These are phyloP conservation scores for Cyberlindnera americana DNA, from an alignment of 805 yeast genomes.

Conservation along the genomic window DNA sequence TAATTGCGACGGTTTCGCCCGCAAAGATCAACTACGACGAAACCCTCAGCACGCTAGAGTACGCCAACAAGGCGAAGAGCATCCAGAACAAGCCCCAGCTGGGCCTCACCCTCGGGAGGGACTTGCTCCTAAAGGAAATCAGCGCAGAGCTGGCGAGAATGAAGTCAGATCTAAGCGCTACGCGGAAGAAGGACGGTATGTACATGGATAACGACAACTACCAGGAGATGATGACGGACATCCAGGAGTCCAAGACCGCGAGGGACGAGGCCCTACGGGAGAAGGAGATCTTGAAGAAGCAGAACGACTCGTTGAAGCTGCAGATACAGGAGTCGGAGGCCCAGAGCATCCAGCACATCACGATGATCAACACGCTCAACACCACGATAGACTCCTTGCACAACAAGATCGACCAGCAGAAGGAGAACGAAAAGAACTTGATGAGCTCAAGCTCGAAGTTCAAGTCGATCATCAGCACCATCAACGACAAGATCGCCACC, in stretches of 20 bases:
- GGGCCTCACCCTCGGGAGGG: slow-evolving; percentile 53
- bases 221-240: slow-evolving; percentile 44
- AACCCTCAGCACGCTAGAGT: slow-evolving; percentile 79
- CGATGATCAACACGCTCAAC: slow-evolving; percentile 27
- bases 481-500: slow-evolving; percentile 27
- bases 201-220: slow-evolving; percentile 60
- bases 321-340: slow-evolving; percentile 22
- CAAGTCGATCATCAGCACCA: slow-evolving; percentile 28
- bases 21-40: slow-evolving; percentile 76
- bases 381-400: slow-evolving; percentile 26
- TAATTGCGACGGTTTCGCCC: slow-evolving; percentile 86
- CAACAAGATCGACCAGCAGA: slow-evolving; percentile 30
- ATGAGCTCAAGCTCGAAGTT: slow-evolving; percentile 32
- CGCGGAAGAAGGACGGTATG: slow-evolving; percentile 62
- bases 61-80: slow-evolving; percentile 82
- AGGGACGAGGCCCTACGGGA: slow-evolving; percentile 43
- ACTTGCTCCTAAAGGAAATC: slow-evolving; percentile 42
- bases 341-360: slow-evolving; percentile 22
- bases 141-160: slow-evolving; percentile 45
- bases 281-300: slow-evolving; percentile 37
- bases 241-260: slow-evolving; percentile 48
- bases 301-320: slow-evolving; percentile 30
- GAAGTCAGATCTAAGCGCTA: slow-evolving; percentile 58
- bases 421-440: slow-evolving; percentile 30
- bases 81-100: slow-evolving; percentile 71